Evolutionary conservation across 2,329 filamentous ascomycete species (phyloP).

Genomic region (Chaetomium strumarium): DNA sequence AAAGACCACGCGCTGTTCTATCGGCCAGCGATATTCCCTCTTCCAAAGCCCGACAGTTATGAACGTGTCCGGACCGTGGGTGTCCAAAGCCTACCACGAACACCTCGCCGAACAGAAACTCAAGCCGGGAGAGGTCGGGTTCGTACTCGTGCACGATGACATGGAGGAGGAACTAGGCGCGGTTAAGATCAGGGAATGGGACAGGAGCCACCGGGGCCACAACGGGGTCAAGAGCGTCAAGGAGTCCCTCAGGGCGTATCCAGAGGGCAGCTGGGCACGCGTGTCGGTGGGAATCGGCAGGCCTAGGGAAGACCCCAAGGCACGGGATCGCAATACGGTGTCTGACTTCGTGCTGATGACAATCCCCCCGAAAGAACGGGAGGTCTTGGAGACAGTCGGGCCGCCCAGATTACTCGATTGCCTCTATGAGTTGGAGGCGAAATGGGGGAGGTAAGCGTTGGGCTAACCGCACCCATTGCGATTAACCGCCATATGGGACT

Average conservation of each 20-base stretch:
- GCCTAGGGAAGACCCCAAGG: slow-evolving; percentile 43
- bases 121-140: slow-evolving; percentile 31
- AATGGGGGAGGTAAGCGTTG: slow-evolving; percentile 11
- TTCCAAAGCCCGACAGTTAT: slow-evolving; percentile 73
- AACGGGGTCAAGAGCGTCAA: slow-evolving; percentile 68
- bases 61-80: slow-evolving; percentile 74
- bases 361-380: slow-evolving; percentile 35
- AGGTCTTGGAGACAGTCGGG: slow-evolving; percentile 14
- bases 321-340: slow-evolving; percentile 61
- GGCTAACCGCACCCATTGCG: not conserved
- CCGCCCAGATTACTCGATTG: slow-evolving; percentile 13
- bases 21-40: slow-evolving; percentile 53
- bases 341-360: slow-evolving; percentile 70
- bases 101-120: slow-evolving; percentile 37
- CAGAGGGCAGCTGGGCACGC: slow-evolving; percentile 43
- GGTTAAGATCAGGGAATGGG: slow-evolving; percentile 59
- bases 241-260: slow-evolving; percentile 41
- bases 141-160: slow-evolving; percentile 87
- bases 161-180: slow-evolving; percentile 66
- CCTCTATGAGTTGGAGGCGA: slow-evolving; percentile 17
- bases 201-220: slow-evolving; percentile 61
- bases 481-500: not conserved
- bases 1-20: slow-evolving; percentile 44
- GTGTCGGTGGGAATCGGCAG: slow-evolving; percentile 86
- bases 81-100: slow-evolving; percentile 60